Evolutionary conservation across 1,139 yeast genomes (phyloP).

Genomic region (Geotrichum histeridarum): DNA sequence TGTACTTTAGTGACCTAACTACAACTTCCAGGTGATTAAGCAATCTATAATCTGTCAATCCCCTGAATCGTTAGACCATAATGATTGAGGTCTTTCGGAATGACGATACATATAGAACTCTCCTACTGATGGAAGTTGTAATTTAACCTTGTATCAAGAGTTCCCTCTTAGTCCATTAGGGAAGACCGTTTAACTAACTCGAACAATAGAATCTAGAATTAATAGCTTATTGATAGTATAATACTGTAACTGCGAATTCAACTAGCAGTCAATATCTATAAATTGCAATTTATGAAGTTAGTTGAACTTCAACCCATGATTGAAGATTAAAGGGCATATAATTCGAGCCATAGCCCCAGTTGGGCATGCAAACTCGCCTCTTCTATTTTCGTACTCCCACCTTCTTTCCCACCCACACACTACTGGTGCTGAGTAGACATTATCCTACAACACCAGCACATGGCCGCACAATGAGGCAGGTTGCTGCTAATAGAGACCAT

Average conservation of each 20-base stretch:
- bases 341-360: no score
- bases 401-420: neutral
- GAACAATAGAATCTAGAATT: no score
- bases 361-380: neutral
- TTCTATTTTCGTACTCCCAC: neutral
- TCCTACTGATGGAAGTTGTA: constrained; percentile 2
- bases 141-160: no score
- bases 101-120: constrained; percentile 9
- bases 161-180: no score
- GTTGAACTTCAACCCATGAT: no score
- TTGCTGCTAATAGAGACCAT: neutral
- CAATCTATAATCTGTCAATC: constrained; percentile 33
- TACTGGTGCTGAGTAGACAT: neutral
- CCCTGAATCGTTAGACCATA: constrained; percentile 26
- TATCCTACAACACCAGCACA: neutral
- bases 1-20: neutral
- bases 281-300: no score
- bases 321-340: no score
- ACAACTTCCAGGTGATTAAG: constrained; percentile 24
- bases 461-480: constrained; percentile 1
- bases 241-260: no score
- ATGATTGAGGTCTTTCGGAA: neutral
- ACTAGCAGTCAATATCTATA: no score
- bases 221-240: no score
- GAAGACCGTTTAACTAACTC: no score